Base-by-base conservation (phyloP, 768 basidiomycete species). In the Mycena belliarum region DNA sequence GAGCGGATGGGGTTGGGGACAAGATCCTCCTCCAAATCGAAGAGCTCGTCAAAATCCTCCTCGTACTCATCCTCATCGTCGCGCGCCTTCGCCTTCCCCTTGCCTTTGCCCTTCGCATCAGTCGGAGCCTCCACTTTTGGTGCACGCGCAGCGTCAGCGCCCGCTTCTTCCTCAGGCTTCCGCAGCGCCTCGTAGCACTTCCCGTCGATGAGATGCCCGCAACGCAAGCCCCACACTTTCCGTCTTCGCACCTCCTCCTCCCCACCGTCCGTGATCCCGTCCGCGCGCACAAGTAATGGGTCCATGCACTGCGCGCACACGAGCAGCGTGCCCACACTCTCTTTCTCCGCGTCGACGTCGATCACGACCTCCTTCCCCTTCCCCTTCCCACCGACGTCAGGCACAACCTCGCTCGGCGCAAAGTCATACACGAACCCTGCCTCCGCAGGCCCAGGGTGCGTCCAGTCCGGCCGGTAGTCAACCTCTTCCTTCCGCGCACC, bases 121-220 rank as follows among this genome's bases (percentile, higher is more conserved):
- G 12, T 33, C 29, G 46, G 32, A 35, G 8, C 35, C 4, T 25
- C 12, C 2, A 21, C 42, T 21, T 43, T 24, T 2, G 42, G n/a
- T 14, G 11, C 4, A n/a, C 2, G 50, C 29, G 29, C 41, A 47
- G 47, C 20, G 14, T 37, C 38, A 25, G 66, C 59, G 11, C 32
- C 46, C 20, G 57, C 40, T 6, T 21, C 54, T 40, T 64, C 35
- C 37, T 47, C 2, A 2, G 83, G 87, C 33, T 74, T 70, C 67
- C 86, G 84, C 47, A 92, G 63, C 61, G 79, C 75, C 58, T 79
- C 79, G 2, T 87, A 70, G 63, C 90, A 93, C 68, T 87, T 89
- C 47, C 88, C 91, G 61, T 92, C 90, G 0, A 92, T 77, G 64
- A 93, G 70, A 66, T 93, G 91, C 0, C 90, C 90, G 50, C 90